Evolutionary conservation across 148 eudicot genomes (phyloP).

Genomic region (Amaranthus palmeri): DNA sequence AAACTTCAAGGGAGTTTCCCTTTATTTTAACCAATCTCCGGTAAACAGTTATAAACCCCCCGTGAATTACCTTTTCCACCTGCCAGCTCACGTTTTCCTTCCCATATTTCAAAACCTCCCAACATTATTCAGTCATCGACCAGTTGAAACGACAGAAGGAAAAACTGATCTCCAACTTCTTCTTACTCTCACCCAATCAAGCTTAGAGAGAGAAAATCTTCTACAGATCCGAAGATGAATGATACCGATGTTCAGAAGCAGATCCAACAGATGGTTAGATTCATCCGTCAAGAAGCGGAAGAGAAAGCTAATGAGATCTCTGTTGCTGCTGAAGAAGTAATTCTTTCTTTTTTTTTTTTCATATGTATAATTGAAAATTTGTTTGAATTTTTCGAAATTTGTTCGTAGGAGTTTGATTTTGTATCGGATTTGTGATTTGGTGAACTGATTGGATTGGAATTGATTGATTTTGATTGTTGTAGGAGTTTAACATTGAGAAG

Average conservation of each 20-base stretch:
- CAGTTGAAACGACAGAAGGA: neutral
- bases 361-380: neutral
- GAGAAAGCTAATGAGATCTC: conserved; percentile 88
- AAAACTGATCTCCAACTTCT: neutral
- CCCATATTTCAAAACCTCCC: neutral
- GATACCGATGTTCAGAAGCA: conserved; percentile 77
- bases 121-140: conserved; percentile 4
- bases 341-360: neutral
- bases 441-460: neutral
- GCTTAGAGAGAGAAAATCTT: neutral
- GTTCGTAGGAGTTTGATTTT: neutral
- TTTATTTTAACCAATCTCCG: too few relatives aligned
- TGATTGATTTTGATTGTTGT: neutral
- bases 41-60: too few relatives aligned
- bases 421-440: neutral
- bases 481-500: conserved; percentile 93
- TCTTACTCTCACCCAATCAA: neutral
- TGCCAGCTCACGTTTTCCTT: too few relatives aligned
- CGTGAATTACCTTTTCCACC: too few relatives aligned
- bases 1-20: too few relatives aligned
- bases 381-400: neutral
- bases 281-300: conserved; percentile 88
- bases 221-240: conserved; percentile 51
- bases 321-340: conserved; percentile 73
- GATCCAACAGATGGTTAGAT: conserved; percentile 90